Base-by-base conservation (phyloP, 805 yeast genomes). In the Brettanomyces naardenensis region DNA sequence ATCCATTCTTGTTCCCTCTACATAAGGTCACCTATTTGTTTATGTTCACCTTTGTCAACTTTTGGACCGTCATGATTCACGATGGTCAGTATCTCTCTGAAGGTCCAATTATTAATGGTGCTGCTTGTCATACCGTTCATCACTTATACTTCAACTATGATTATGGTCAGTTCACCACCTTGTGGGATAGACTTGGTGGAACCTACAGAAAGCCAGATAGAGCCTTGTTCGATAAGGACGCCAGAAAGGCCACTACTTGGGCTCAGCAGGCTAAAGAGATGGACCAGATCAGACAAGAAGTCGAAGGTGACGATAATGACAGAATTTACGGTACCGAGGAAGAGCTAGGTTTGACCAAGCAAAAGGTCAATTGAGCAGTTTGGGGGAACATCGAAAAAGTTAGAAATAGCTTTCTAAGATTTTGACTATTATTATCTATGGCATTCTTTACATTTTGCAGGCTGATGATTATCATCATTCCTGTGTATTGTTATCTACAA, bases 21-120 rank as follows among this genome's bases (percentile, higher is more conserved):
- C 89, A 92, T 66, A 92, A 89, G 65, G 65, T 85, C 19, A 75
- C 85, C 18, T 92, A 90, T 61, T 70, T 92, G 55, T 49, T 76
- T 14, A 67, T 92, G 46, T 92, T 92, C 68, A 78, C 90, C 0
- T 81, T 88, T 63, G 96, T 92, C 47, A 90, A 92, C 64, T 80
- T 90, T 60, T 92, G 98, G 98, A 86, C 98, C 11, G 95, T 92
- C 31, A 83, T 90, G 92, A 92, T 92, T 56, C 98, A 92, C 63
- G 98, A 92, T 57, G 98, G 98, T 47, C 92, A 89, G 59, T 92
- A 88, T 62, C 61, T 90, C 69, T 83, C 95, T 31, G 83, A 86
- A 61, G 95, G 88, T 59, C 95, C 97, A 5, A 74, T 87, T 41
- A 82, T 92, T 48, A 92, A 92, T 62, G 98, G 98, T 53, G 89